Conservation (phyloP, 768 basidiomycete species). For the Tricholoma furcatifolium region DNA sequence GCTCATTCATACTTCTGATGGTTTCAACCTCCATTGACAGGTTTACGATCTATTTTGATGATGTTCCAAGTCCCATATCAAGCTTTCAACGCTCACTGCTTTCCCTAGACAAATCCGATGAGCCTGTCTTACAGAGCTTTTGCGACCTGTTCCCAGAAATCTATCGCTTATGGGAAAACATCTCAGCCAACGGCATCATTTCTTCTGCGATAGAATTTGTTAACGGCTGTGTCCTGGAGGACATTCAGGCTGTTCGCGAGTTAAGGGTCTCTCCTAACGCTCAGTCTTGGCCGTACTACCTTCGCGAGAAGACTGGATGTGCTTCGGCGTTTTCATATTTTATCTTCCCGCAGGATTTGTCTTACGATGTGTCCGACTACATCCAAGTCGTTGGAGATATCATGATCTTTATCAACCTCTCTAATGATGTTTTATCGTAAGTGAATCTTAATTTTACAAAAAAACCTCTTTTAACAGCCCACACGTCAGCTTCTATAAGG, state of each 20-base stretch:
- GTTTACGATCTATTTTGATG: not conserved
- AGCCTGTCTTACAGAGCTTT: not conserved
- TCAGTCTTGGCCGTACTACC: not conserved
- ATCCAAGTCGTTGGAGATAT: slow-evolving; percentile 1
- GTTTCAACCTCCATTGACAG: not conserved
- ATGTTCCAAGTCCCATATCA: not conserved
- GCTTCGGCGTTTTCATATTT: not conserved
- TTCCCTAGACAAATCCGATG: not conserved
- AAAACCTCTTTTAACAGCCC: too few relatives aligned
- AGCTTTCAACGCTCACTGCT: not conserved
- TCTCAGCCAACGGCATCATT: not conserved
- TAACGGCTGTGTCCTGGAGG: not conserved
- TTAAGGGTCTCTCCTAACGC: not conserved
- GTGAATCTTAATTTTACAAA: not conserved
- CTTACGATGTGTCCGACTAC: not conserved
- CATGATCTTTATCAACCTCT: slow-evolving; percentile 1
- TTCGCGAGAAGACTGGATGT: slow-evolving; percentile 1
- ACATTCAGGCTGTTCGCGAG: not conserved
- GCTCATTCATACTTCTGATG: not conserved
- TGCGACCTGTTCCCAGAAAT: not conserved
- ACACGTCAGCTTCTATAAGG: too few relatives aligned
- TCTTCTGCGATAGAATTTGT: not conserved
- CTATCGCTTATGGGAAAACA: not conserved
- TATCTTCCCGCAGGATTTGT: not conserved
- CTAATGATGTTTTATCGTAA: not conserved